These are phyloP conservation scores for Cicer cuneatum DNA, from an alignment of 306 rosid genomes.

Conservation along the genomic window DNA sequence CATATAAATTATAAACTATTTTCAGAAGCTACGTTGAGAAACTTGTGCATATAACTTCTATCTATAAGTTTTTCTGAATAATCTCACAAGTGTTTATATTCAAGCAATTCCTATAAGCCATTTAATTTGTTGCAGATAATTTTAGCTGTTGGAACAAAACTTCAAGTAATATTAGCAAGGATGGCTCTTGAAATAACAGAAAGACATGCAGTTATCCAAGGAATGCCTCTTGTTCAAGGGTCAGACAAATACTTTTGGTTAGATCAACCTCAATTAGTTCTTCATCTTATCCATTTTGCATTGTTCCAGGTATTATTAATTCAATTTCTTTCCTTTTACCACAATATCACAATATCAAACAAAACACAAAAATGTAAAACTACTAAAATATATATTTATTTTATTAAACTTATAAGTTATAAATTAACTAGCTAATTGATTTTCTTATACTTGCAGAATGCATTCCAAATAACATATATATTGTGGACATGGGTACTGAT, in stretches of 20 bases:
- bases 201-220: constrained; percentile 86
- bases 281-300: constrained; percentile 93
- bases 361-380: too few species aligned
- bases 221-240: constrained; percentile 93
- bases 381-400: neutral
- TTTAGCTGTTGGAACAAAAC: constrained; percentile 85
- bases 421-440: constrained; percentile 35
- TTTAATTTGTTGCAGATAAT: constrained; percentile 66
- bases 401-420: neutral
- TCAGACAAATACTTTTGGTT: constrained; percentile 94
- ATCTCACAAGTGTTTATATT: too few species aligned
- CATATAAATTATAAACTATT: too few species aligned
- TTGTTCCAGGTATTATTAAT: constrained; percentile 75
- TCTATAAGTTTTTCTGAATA: too few species aligned
- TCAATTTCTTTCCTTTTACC: neutral
- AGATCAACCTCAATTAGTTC: constrained; percentile 81
- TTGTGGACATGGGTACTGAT: constrained; percentile 84
- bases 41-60: too few species aligned
- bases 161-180: constrained; percentile 78
- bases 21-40: too few species aligned
- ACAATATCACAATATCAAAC: too few species aligned
- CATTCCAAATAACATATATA: constrained; percentile 81
- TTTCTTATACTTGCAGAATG: constrained; percentile 71
- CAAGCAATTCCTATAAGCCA: neutral
- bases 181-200: constrained; percentile 91